Evolutionary conservation across 495 filamentous ascomycete genomes (phyloP), one percentile per base, ranked within the genome.

Genomic region (Penicillium waksmanii): DNA sequence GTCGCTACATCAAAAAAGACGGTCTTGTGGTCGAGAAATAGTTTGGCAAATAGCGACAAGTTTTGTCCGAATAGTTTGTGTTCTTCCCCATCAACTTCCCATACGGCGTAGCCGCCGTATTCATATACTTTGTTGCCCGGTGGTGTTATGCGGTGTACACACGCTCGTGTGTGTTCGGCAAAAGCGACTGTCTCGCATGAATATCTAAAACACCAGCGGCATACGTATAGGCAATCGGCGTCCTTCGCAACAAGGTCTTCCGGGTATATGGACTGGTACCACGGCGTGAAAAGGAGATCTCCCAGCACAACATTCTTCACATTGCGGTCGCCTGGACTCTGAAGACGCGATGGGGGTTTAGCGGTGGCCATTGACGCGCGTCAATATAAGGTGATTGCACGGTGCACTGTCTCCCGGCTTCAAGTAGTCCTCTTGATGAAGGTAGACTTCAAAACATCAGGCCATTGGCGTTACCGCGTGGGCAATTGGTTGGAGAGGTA

Each of bases 21-120:
- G 19, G 92, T 96, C 71, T 99, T 99, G 70, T 93, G 96, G 71
- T 97, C 93, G 55, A 98, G 87, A 73, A 97, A 98, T 52, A 98
- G 84, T 68, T 98, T 98, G n/a, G 92, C 91, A 73, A 98, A 97
- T 42, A 98, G 88, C 18, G 90, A 96, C 54, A 98, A 83, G 68
- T 96, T 97, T 75, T 98, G 95, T 61, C 90, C 91, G 74, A 93
- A 98, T 13, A 97, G 84, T 85, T 96, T 88, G 55, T 97, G 82
- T 58, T 89, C 83, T 65, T 89, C 89, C 33, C 95, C 95, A 67
- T 98, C 95, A 2, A 98, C 84, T 71, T 97, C 91, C 82, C 90
- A 93, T n/a, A 98, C 87, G 51, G 75, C 80, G 66, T 79, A 88
- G 53, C 73, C 83, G 58, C 79, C 84, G 66, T 80, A 84, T 55